Evolutionary conservation across 495 filamentous ascomycete species (phyloP), one percentile per base, ranked within the genome.

Genomic region (Hamigera avellanea): DNA sequence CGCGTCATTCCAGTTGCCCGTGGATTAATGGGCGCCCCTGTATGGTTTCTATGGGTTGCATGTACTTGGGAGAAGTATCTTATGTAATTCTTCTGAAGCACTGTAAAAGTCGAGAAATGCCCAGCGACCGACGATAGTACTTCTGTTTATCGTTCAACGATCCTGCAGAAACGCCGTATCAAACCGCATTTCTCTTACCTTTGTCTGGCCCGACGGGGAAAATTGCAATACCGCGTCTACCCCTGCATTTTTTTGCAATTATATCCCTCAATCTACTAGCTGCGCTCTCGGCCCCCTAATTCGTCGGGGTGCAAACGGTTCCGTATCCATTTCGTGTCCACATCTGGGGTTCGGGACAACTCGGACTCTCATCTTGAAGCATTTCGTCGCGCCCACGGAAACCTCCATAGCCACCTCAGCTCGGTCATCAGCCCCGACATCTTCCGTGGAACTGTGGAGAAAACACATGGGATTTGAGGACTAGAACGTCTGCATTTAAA

Each of bases 371-470:
- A 23, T 4, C 43, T 33, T 47, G 19, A 50, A 39, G 42, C 49
- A 44, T 55, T 60, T 52, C 32, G 21, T 27, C 41, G 42, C 46
- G 39, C 46, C 43, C 42, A 56, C 54, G 50, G 52, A 44, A 46
- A 48, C 56, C 55, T 43, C 43, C 43, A n/a, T 13, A 4, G 40
- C 43, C 52, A 45, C 53, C 44, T 59, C 56, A 54, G 49, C 56
- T 59, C 61, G 52, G 53, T 52, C 53, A 45, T 40, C 30, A 14
- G 34, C 54, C 53, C 61, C 61, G 61, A 65, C 57, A 61, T 62
- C 57, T 58, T 49, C 61, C 61, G 61, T 56, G 52, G 38, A 56
- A 60, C 61, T 57, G 61, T 65, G 61, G 61, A 62, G 61, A 57
- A 61, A 36, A 19, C 36, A 48, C 46, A 41, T 45, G 43, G 41